Evolutionary conservation across 176 grass and related monocot species (phyloP).

Genomic region (Bonia amplexicaulis): DNA sequence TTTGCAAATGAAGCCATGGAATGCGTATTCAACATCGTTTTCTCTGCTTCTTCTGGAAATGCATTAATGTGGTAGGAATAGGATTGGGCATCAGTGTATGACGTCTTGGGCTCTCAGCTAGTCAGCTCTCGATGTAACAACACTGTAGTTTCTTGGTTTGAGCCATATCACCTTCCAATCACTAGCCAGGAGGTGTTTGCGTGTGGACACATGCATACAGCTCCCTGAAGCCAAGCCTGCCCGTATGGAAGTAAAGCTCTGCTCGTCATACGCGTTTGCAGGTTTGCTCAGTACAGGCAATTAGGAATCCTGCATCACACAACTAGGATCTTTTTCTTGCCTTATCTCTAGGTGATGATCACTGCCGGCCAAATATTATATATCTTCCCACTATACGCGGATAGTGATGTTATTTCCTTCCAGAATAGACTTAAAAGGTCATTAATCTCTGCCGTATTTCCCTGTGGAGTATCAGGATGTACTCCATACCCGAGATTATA

Average conservation of each 20-base stretch:
- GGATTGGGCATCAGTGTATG: neutral
- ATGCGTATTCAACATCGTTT: neutral
- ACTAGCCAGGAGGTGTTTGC: slow-evolving; percentile 2
- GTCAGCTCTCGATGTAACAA: neutral
- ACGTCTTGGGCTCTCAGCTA: neutral
- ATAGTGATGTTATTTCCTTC: neutral
- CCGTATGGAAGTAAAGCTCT: slow-evolving; percentile 5
- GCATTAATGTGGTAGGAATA: neutral
- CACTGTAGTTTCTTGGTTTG: neutral
- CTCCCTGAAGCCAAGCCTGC: neutral
- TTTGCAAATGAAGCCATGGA: neutral
- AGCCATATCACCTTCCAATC: neutral
- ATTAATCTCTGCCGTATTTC: neutral
- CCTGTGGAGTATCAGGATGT: neutral
- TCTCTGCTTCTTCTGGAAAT: neutral
- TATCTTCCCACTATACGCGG: neutral
- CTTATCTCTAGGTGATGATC: neutral
- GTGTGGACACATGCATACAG: neutral
- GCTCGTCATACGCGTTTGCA: slow-evolving; percentile 29
- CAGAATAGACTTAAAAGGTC: neutral
- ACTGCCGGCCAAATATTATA: neutral
- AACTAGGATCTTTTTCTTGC: neutral
- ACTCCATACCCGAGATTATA: neutral
- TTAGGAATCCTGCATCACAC: neutral
- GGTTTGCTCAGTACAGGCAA: neutral